Base-by-base conservation (phyloP, 208 protist genomes). In the Polymyxa betae region DNA sequence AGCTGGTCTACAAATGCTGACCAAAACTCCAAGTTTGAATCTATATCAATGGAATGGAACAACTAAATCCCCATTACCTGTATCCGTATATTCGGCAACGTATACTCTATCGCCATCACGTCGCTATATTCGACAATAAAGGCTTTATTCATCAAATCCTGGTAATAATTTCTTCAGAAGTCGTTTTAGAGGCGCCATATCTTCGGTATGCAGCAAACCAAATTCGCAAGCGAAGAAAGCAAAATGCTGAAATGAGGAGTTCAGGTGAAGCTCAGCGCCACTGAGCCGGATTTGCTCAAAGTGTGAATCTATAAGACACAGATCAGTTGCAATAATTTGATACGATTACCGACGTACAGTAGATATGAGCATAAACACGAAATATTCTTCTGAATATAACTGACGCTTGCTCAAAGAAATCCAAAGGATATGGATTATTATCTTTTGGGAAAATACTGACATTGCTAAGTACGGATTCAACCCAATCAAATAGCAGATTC, bases 231-330 rank as follows among this genome's bases (percentile, higher is more conserved):
- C 72, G 72, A 82, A 82, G 16, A 82, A 40, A 12, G 72, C 72
- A 43, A 82, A 82, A 43, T 82, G 72, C 72, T 82, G 72, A 43
- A 82, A 82, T n/a, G 72, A 82, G 5, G 72, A 82, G 72, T 82
- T 82, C 16, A 82, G 72, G 10, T 82, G 72, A 35, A 82, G n/a
- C 35, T 82, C 72, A 43, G 72, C 72, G n/a, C n/a, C n/a, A 35
- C 35, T n/a, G 16, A 16, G 10, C n/a, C 40, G n/a, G n/a, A 82
- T 82, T 20, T 82, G 16, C 5, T 82, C 72, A n/a, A 82, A 82
- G 35, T 82, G 72, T n/a, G 72, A 82, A 82, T 82, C 72, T 82
- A n/a, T 20, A 82, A 35, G 24, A 5, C 49, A 60, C 12, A 60
- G 12, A 5, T 5, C 12, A 60, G 24, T 60, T 24, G 5, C 49